phyloP scores from a whole-genome alignment of 768 basidiomycete species.

The Royoungia palumana region DNA sequence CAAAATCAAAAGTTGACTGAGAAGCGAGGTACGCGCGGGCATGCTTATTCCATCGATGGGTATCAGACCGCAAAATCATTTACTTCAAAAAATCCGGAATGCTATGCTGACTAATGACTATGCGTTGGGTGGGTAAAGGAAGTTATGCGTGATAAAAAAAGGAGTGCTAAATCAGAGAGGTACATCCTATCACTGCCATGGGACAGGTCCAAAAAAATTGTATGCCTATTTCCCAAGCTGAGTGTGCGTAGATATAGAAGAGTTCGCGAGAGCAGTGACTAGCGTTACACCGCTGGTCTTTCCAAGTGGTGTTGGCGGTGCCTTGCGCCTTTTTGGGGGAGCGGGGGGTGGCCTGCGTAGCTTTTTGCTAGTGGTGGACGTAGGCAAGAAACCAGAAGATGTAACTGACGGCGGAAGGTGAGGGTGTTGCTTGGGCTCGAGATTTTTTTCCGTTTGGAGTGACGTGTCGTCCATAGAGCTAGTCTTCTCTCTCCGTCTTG shows the following conservation, averaged over 20 bases:
- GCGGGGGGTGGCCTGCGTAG: constrained; percentile 59
- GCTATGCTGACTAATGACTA: constrained; percentile 24
- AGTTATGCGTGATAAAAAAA: constrained; percentile 10
- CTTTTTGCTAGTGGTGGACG: constrained; percentile 23
- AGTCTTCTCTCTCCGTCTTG: constrained; percentile 25
- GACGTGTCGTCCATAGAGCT: constrained; percentile 27
- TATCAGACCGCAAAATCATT: constrained; percentile 6
- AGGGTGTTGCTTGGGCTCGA: constrained; percentile 16
- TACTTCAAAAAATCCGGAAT: constrained; percentile 13
- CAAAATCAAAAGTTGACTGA: neutral
- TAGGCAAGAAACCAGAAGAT: constrained; percentile 15
- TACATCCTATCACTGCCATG: constrained; percentile 5
- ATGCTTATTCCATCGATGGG: constrained; percentile 2
- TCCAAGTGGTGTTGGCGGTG: constrained; percentile 63
- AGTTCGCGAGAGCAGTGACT: constrained; percentile 55
- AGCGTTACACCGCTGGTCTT: constrained; percentile 49
- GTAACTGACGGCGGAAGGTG: constrained; percentile 17
- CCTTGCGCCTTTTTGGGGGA: constrained; percentile 64
- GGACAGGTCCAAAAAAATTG: constrained; percentile 1
- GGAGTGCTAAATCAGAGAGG: neutral
- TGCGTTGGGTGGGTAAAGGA: constrained; percentile 17
- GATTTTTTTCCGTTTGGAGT: constrained; percentile 16
- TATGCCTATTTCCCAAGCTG: constrained; percentile 17
- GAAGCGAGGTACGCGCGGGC: neutral
- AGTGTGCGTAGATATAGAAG: constrained; percentile 25